A percentile compares a stretch with the other conserved stretches of the same genome.
Conservation (phyloP, 176 grass and related monocot genomes). For the Echinochloa phyllopogon region DNA sequence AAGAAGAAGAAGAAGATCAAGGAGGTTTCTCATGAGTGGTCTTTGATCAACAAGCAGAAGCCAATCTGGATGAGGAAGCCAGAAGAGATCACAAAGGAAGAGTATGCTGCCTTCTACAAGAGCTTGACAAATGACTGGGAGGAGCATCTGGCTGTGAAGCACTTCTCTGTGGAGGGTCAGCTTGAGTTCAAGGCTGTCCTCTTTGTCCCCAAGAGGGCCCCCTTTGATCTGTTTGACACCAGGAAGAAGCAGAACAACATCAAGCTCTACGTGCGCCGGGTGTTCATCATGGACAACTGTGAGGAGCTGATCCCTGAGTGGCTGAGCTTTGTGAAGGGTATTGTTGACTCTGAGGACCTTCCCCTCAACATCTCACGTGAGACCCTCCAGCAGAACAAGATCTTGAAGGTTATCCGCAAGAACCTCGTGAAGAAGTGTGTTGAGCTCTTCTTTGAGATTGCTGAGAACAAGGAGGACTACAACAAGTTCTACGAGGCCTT, state of each 20-base stretch:
- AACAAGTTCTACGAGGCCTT: constrained; percentile 92
- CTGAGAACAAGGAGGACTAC: constrained; percentile 94
- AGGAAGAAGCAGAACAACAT: constrained; percentile 91
- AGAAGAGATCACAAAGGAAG: constrained; percentile 89
- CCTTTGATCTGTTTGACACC: constrained; percentile 88
- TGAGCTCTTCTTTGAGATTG: constrained; percentile 94
- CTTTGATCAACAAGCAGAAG: constrained; percentile 86
- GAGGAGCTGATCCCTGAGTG: constrained; percentile 85
- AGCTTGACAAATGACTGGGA: constrained; percentile 98
- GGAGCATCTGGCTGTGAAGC: constrained; percentile 83
- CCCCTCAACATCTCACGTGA: constrained; percentile 85
- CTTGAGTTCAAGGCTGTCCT: constrained; percentile 88
- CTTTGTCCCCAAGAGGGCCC: constrained; percentile 85
- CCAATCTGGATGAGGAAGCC: constrained; percentile 95
- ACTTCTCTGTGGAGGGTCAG: constrained; percentile 96
- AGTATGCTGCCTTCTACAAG: constrained; percentile 92
- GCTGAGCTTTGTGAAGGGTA: constrained; percentile 82
- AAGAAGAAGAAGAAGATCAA: constrained; percentile 96
- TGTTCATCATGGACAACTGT: constrained; percentile 96
- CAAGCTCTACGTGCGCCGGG: constrained; percentile 84
- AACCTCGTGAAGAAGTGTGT: constrained; percentile 92
- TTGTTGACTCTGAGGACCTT: constrained; percentile 90
- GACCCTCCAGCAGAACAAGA: constrained; percentile 89
- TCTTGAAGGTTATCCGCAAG: constrained; percentile 82
- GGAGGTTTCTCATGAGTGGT: constrained; percentile 90